phyloP scores from a whole-genome alignment of 305 asterid genomes.

The Vinca major region DNA sequence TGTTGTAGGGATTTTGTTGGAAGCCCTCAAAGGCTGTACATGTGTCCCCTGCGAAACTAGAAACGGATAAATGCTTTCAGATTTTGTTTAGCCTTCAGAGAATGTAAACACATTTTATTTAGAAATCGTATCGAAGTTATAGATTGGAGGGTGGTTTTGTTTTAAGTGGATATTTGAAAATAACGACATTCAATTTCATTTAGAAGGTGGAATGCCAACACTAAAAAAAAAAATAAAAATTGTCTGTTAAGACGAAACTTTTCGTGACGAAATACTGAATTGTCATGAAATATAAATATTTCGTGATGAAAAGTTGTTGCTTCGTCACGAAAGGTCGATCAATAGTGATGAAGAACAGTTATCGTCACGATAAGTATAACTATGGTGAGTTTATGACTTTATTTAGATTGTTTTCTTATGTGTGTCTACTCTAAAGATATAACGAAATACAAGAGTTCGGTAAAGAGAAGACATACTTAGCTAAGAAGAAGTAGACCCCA shows the following conservation, averaged over 20 bases:
- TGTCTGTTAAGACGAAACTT: too few species aligned
- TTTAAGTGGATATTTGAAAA: neutral
- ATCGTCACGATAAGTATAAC: too few species aligned
- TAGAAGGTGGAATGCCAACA: too few species aligned
- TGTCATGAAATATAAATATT: too few species aligned
- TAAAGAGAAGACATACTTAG: slow-evolving; percentile 33
- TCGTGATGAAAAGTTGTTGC: too few species aligned
- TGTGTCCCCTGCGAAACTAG: slow-evolving; percentile 66
- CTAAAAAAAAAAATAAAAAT: too few species aligned
- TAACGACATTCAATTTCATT: neutral
- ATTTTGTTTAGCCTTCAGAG: neutral
- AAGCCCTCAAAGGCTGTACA: slow-evolving; percentile 70
- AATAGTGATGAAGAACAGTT: too few species aligned
- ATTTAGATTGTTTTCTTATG: neutral
- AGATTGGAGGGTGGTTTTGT: neutral
- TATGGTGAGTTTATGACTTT: too few species aligned
- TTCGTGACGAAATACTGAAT: too few species aligned
- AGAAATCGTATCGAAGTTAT: neutral
- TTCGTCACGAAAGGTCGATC: too few species aligned
- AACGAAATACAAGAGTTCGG: neutral
- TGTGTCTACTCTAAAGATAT: neutral
- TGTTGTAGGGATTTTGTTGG: slow-evolving; percentile 65
- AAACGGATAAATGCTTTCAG: neutral
- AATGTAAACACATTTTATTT: too few species aligned
- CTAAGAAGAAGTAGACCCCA: slow-evolving; percentile 56